Conservation (phyloP, 768 basidiomycete genomes). For the Macrolepiota fuliginosa region DNA sequence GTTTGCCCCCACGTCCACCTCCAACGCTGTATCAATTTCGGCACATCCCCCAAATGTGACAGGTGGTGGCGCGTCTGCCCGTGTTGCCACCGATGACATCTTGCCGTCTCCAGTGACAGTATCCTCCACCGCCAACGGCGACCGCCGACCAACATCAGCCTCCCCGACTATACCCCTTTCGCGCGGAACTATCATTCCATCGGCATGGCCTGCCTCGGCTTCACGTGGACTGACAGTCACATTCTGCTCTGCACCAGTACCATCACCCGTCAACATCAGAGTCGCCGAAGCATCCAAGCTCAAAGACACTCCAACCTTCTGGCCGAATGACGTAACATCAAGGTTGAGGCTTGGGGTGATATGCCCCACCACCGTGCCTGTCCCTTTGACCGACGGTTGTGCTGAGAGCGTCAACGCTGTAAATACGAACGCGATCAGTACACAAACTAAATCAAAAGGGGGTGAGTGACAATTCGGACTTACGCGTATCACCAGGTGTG, state of each 20-base stretch:
- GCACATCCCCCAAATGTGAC: constrained; percentile 29
- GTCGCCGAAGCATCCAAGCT: constrained; percentile 36
- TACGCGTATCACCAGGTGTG: constrained; percentile 40
- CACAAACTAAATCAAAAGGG: background rate
- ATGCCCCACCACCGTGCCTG: constrained; percentile 42
- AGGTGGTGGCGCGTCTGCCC: too few species aligned
- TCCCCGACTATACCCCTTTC: background rate
- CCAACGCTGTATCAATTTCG: constrained; percentile 30
- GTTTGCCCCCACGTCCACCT: constrained; percentile 39
- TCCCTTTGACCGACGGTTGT: constrained; percentile 35
- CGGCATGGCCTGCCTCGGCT: background rate
- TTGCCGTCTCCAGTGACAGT: background rate
- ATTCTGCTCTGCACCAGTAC: constrained; percentile 1
- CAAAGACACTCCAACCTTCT: constrained; percentile 38
- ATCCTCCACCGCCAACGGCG: background rate
- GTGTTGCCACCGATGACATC: background rate
- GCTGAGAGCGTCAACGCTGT: constrained; percentile 27
- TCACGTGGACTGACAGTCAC: background rate
- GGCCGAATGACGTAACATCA: constrained; percentile 38
- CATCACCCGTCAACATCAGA: constrained; percentile 26
- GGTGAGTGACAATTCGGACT: constrained; percentile 16
- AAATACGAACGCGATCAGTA: background rate
- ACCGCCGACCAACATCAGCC: background rate
- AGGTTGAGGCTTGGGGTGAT: constrained; percentile 48
- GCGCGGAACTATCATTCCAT: background rate